Conservation (phyloP, 2,329 filamentous ascomycete species). For the Chaetomiaceae sp. region DNA sequence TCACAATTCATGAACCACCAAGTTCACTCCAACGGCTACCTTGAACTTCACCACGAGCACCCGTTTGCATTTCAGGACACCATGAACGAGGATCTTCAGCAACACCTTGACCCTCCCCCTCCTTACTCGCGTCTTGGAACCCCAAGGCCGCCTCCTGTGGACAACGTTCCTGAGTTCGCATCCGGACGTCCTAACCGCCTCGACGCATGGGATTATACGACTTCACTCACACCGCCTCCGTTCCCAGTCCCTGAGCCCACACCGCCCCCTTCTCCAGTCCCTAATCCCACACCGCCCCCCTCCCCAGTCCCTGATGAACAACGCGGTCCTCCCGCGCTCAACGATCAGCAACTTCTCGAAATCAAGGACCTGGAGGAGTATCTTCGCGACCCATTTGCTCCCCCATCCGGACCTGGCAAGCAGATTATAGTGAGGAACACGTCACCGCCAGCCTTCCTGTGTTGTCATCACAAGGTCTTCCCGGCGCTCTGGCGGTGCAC, state of each 20-base stretch:
- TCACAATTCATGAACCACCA: too few relatives aligned
- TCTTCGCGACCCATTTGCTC: background rate
- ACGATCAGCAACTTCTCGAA: background rate
- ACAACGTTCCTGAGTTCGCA: background rate
- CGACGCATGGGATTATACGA: background rate
- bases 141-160: background rate
- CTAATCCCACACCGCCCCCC: too few relatives aligned
- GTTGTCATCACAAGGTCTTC: constrained; percentile 1
- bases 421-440: background rate
- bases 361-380: background rate
- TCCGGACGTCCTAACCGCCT: background rate
- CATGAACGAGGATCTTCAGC: background rate
- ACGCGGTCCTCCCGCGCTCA: too few relatives aligned
- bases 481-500: constrained; percentile 1
- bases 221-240: too few relatives aligned
- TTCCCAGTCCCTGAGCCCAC: background rate
- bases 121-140: background rate
- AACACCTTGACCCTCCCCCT: background rate
- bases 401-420: background rate
- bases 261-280: too few relatives aligned
- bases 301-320: background rate
- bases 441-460: background rate
- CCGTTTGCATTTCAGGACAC: too few relatives aligned
- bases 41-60: too few relatives aligned
- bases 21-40: too few relatives aligned